phyloP scores from a whole-genome alignment of 495 filamentous ascomycete genomes.

The Podospora anserina region DNA sequence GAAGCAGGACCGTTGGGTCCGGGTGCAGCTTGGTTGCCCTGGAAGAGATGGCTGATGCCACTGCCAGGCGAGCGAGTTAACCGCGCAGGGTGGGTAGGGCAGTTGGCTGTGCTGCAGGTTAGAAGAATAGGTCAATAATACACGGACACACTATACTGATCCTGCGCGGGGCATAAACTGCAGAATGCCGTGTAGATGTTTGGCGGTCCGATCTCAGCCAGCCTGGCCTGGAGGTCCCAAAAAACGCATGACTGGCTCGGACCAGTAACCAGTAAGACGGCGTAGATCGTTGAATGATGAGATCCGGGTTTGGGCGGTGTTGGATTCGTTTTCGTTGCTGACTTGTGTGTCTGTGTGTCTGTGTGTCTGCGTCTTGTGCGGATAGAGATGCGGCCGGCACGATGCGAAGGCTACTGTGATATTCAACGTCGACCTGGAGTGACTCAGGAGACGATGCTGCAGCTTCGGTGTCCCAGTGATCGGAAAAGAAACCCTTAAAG shows the following conservation, averaged over 20 bases:
- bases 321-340: neutral
- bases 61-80: conserved; percentile 21
- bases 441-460: neutral
- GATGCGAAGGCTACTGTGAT: neutral
- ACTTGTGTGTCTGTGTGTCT: neutral
- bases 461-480: neutral
- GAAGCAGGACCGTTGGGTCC: conserved; percentile 31
- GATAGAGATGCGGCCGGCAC: neutral
- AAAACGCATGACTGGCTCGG: conserved; percentile 2
- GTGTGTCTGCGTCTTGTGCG: neutral
- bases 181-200: conserved; percentile 1
- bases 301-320: conserved; percentile 4
- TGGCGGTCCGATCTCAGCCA: conserved; percentile 23
- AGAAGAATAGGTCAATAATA: neutral
- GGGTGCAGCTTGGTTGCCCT: conserved; percentile 19
- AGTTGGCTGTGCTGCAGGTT: conserved; percentile 10
- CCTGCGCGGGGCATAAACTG: neutral
- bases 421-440: neutral
- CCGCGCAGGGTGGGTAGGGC: conserved; percentile 28
- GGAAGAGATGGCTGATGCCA: neutral
- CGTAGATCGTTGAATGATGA: conserved; percentile 12
- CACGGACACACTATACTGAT: neutral
- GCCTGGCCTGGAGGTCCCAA: neutral
- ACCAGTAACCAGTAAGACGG: conserved; percentile 6
- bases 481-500: neutral